Evolutionary conservation across 2,329 filamentous ascomycete species (phyloP).

Genomic region (Pseudogymnoascus sp.): DNA sequence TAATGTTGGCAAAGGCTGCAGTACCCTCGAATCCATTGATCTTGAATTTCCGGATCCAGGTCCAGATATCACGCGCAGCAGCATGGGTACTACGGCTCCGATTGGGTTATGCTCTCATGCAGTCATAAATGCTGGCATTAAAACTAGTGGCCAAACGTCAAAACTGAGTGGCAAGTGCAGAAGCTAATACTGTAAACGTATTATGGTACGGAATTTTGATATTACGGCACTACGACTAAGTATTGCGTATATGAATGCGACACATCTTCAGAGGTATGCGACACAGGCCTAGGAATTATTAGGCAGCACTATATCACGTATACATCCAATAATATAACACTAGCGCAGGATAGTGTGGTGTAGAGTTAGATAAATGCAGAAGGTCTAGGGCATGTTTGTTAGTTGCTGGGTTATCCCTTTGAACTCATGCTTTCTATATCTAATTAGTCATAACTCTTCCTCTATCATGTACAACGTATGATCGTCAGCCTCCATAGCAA

Average conservation of each 20-base stretch:
- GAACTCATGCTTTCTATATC: neutral
- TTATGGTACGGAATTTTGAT: neutral
- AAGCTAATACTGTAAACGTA: neutral
- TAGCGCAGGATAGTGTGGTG: neutral
- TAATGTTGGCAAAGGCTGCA: slow-evolving; percentile 47
- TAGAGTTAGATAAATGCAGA: neutral
- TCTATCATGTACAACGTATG: slow-evolving; percentile 16
- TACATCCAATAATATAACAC: neutral
- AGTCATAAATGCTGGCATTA: neutral
- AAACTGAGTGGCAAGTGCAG: neutral
- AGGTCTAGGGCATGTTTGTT: neutral
- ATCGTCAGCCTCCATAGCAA: slow-evolving; percentile 14
- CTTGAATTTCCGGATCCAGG: slow-evolving; percentile 50
- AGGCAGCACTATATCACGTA: neutral
- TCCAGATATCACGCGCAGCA: slow-evolving; percentile 26
- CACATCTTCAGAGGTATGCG: neutral
- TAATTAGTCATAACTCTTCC: neutral
- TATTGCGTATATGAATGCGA: neutral
- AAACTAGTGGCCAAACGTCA: neutral
- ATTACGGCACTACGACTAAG: too few relatives aligned
- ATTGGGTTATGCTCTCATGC: neutral
- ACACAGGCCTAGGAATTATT: neutral
- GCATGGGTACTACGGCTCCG: neutral
- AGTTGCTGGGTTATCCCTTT: neutral
- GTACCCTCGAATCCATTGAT: slow-evolving; percentile 40